These are phyloP conservation scores for Dioszegia crocea DNA, from an alignment of 768 basidiomycete genomes.

Conservation along the genomic window DNA sequence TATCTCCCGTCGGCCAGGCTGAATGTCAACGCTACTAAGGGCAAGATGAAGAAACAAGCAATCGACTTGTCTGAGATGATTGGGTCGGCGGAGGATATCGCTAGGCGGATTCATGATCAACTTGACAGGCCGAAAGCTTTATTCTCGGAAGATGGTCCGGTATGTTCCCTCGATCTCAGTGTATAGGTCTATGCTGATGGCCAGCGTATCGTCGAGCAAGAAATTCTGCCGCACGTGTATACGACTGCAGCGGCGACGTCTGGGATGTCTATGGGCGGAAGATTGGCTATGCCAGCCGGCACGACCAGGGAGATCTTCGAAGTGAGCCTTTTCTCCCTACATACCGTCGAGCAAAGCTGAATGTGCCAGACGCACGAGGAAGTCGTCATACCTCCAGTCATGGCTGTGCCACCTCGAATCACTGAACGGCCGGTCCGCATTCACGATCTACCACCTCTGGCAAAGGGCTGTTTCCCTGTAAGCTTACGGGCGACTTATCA, in stretches of 20 bases:
- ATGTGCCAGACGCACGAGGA: slow-evolving; percentile 74
- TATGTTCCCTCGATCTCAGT: slow-evolving; percentile 4
- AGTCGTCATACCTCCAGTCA: slow-evolving; percentile 80
- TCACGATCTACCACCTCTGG: slow-evolving; percentile 68
- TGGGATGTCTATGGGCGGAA: slow-evolving; percentile 68
- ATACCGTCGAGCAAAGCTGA: slow-evolving; percentile 4
- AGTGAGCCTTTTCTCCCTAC: slow-evolving; percentile 51
- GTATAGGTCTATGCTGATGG: neutral
- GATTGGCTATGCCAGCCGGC: slow-evolving; percentile 76
- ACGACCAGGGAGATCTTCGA: slow-evolving; percentile 66
- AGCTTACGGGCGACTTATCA: slow-evolving; percentile 23
- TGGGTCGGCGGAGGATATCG: slow-evolving; percentile 42
- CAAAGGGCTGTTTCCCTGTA: slow-evolving; percentile 79
- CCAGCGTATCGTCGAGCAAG: slow-evolving; percentile 47
- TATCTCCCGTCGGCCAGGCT: slow-evolving; percentile 29
- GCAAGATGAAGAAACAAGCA: slow-evolving; percentile 30
- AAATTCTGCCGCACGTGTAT: slow-evolving; percentile 77
- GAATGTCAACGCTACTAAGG: slow-evolving; percentile 26
- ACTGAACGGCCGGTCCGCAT: slow-evolving; percentile 70
- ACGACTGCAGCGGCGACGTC: slow-evolving; percentile 60
- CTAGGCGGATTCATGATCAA: slow-evolving; percentile 45
- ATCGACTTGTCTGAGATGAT: slow-evolving; percentile 35
- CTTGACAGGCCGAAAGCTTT: slow-evolving; percentile 40
- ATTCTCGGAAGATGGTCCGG: slow-evolving; percentile 37
- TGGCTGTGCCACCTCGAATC: slow-evolving; percentile 64